phyloP scores from a whole-genome alignment of 2,329 filamentous ascomycete genomes.

The Penicillium sp. region DNA sequence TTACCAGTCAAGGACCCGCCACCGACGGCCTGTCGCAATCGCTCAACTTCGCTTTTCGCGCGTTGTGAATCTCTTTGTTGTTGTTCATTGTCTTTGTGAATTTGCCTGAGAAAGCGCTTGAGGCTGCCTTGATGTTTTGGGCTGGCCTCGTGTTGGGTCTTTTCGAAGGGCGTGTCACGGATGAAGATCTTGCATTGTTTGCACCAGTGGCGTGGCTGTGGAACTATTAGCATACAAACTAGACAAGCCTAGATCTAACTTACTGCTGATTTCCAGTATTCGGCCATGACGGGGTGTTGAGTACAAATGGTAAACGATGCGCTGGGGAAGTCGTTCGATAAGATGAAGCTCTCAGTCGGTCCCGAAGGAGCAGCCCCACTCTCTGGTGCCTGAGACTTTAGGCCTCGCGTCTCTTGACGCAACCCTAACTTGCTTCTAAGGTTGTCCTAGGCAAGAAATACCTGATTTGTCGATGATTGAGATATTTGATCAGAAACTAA shows the following conservation, averaged over 20 bases:
- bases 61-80: constrained; percentile 78
- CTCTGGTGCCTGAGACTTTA: neutral
- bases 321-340: constrained; percentile 11
- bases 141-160: constrained; percentile 83
- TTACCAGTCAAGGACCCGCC: constrained; percentile 38
- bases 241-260: constrained; percentile 21
- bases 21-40: constrained; percentile 74
- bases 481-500: neutral
- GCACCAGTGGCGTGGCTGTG: constrained; percentile 87
- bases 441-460: neutral
- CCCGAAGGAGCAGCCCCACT: constrained; percentile 11
- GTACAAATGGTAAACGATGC: neutral
- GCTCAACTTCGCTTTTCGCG: constrained; percentile 79
- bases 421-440: neutral
- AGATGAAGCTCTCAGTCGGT: constrained; percentile 13
- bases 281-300: constrained; percentile 64
- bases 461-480: too few species aligned
- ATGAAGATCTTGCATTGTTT: constrained; percentile 92
- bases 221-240: constrained; percentile 20
- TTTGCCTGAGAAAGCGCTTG: constrained; percentile 83
- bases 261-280: constrained; percentile 96
- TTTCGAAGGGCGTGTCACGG: constrained; percentile 87
- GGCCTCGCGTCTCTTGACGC: neutral
- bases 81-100: constrained; percentile 80
- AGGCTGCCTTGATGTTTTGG: constrained; percentile 79